These are phyloP conservation scores for Aspergillus brasiliensis DNA, from an alignment of 2,329 filamentous ascomycete species.

Conservation along the genomic window DNA sequence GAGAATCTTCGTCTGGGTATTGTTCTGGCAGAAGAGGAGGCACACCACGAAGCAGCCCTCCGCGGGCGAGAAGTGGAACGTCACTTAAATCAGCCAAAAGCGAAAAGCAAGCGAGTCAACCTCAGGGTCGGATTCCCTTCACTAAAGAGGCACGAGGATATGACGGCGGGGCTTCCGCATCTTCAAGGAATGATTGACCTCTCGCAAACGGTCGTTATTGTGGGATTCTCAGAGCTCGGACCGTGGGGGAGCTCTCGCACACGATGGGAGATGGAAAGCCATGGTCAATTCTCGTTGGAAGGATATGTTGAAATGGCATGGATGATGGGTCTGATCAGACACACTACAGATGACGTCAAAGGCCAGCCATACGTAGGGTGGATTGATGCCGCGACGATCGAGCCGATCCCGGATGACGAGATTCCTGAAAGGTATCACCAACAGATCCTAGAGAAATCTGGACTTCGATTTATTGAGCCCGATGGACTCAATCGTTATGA, in stretches of 20 bases:
- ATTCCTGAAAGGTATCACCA: slow-evolving; percentile 16
- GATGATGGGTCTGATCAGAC: slow-evolving; percentile 99
- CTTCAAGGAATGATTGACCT: slow-evolving; percentile 44
- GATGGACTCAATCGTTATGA: slow-evolving; percentile 61
- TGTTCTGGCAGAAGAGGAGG: slow-evolving; percentile 27
- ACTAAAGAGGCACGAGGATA: background rate
- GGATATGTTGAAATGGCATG: slow-evolving; percentile 99
- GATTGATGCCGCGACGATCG: slow-evolving; percentile 15
- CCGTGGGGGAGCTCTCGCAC: slow-evolving; percentile 98
- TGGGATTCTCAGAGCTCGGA: slow-evolving; percentile 45
- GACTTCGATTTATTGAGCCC: slow-evolving; percentile 92
- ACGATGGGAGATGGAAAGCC: slow-evolving; percentile 98
- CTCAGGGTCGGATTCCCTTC: slow-evolving; percentile 14
- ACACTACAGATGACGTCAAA: slow-evolving; percentile 93
- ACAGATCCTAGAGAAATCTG: slow-evolving; percentile 81
- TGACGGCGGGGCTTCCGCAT: slow-evolving; percentile 10
- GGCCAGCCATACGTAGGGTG: slow-evolving; percentile 92
- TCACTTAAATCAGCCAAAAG: background rate
- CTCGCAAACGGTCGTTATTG: slow-evolving; percentile 40
- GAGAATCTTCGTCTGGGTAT: slow-evolving; percentile 23
- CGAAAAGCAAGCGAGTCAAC: slow-evolving; percentile 9
- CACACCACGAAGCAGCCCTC: slow-evolving; percentile 11
- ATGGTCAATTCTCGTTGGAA: slow-evolving; percentile 93
- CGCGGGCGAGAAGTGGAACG: background rate
- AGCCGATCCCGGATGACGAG: slow-evolving; percentile 18